Base-by-base conservation (phyloP, 1,284 basidiomycete genomes). In the Cyathus olla region DNA sequence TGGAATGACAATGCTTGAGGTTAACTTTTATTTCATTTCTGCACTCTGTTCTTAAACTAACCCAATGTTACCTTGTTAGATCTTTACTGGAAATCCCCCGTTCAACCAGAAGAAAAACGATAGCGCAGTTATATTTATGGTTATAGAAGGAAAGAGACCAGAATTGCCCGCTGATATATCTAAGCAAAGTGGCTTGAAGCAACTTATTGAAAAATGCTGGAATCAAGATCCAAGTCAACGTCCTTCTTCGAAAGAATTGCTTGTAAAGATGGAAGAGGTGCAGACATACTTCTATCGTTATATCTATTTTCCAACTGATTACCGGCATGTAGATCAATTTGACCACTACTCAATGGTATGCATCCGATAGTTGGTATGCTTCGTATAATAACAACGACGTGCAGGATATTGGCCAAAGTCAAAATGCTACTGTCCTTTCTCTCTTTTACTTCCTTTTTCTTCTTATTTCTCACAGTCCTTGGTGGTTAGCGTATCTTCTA, bases 1-100 rank as follows among this genome's bases (percentile, higher is more conserved):
- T 29, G 69, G 58, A 9, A 74, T 74, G 71, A 66, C 65, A 10
- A 48, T 65, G 6, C 55, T 73, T 19, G 72, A 73, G 58, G 73
- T 73, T 29, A n/a, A n/a, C n/a, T n/a, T 42, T 3, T 5, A 13
- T n/a, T 27, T 28, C 31, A 13, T 35, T 35, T 35, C 31, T 13
- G 31, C n/a, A 13, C 31, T 21, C 24, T 8, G 22, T n/a, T 46
- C 17, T 27, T 55, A 26, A 4, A 31, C 10, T 35, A 50, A 39
- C 47, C 26, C 2, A 29, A 29, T 22, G 53, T 9, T 46, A 17
- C 21, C 21, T 15, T n/a, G 46, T 17, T 48, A 71, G 70, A 55
- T 71, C 39, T 66, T 64, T 31, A 66, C 67, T 4, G 65, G 52
- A 24, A 31, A 61, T 9, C 44, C 57, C 9, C 70, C 70, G 0